phyloP scores from a whole-genome alignment of 108 stramenopile genomes.

The Cyclotella baltica region DNA sequence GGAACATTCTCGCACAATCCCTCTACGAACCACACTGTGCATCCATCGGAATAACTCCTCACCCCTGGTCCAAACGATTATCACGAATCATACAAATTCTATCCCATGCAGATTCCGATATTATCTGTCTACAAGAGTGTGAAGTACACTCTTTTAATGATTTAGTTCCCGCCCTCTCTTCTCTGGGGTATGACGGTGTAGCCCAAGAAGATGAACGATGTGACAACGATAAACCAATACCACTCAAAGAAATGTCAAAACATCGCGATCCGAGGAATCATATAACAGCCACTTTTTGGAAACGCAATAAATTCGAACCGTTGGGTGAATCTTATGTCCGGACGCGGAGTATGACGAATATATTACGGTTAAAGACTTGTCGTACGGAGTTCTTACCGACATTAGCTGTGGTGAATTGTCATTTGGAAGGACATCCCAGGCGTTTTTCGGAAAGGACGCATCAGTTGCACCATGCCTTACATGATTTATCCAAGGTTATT shows the following conservation, averaged over 20 bases:
- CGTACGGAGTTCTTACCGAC: constrained; percentile 15
- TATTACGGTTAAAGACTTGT: constrained; percentile 18
- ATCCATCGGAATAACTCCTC: constrained; percentile 18
- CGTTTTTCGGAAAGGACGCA: constrained; percentile 48
- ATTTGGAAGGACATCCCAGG: constrained; percentile 59
- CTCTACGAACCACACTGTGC: constrained; percentile 49
- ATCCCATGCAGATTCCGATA: constrained; percentile 40
- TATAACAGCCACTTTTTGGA: constrained; percentile 60
- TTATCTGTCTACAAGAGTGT: constrained; percentile 61
- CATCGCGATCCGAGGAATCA: constrained; percentile 51
- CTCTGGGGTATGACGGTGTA: constrained; percentile 54
- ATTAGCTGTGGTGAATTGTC: constrained; percentile 58
- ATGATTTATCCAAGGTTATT: constrained; percentile 41
- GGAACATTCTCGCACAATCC: constrained; percentile 58
- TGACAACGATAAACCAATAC: constrained; percentile 15
- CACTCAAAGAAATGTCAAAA: constrained; percentile 35
- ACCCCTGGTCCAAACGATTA: constrained; percentile 52
- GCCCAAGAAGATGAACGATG: constrained; percentile 46
- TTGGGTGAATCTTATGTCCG: constrained; percentile 24
- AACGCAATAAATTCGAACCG: constrained; percentile 38
- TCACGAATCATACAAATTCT: constrained; percentile 47
- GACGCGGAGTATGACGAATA: constrained; percentile 43
- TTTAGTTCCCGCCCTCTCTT: constrained; percentile 37
- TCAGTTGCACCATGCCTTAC: constrained; percentile 58
- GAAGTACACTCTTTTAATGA: constrained; percentile 49